phyloP scores from a whole-genome alignment of 768 basidiomycete genomes.

The Omphalotus guepiniiformis region DNA sequence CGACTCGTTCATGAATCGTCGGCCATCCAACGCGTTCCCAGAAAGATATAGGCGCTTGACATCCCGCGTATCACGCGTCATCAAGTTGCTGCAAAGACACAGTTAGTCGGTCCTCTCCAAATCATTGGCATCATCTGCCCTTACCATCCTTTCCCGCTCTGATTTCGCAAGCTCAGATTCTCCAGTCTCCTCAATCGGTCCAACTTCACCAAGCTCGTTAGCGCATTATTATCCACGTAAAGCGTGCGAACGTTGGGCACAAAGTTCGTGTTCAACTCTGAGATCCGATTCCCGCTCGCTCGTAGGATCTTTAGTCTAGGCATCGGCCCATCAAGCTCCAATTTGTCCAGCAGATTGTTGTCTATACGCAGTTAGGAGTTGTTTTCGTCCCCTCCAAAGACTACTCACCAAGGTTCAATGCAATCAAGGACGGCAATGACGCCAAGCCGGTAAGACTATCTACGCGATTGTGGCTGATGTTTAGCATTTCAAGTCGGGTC shows the following conservation, averaged over 20 bases:
- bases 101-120: conserved; percentile 14
- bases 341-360: conserved; percentile 57
- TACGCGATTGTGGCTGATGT: conserved; percentile 75
- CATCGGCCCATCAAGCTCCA: conserved; percentile 56
- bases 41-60: conserved; percentile 94
- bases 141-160: conserved; percentile 72
- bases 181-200: conserved; percentile 70
- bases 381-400: neutral
- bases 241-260: conserved; percentile 80
- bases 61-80: conserved; percentile 78
- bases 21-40: conserved; percentile 64
- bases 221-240: conserved; percentile 84
- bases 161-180: conserved; percentile 89
- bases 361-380: conserved; percentile 40
- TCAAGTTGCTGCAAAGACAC: conserved; percentile 30
- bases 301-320: conserved; percentile 78
- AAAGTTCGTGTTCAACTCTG: conserved; percentile 54
- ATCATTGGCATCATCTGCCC: conserved; percentile 27
- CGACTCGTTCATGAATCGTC: conserved; percentile 58
- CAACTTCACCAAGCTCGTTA: conserved; percentile 47
- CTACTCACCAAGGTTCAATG: conserved; percentile 80
- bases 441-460: conserved; percentile 54
- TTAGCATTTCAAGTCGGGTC: conserved; percentile 75
- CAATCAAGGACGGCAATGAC: conserved; percentile 57
- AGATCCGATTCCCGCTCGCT: conserved; percentile 76